phyloP scores from a whole-genome alignment of 164 flowering plant species.

The Santalum album region DNA sequence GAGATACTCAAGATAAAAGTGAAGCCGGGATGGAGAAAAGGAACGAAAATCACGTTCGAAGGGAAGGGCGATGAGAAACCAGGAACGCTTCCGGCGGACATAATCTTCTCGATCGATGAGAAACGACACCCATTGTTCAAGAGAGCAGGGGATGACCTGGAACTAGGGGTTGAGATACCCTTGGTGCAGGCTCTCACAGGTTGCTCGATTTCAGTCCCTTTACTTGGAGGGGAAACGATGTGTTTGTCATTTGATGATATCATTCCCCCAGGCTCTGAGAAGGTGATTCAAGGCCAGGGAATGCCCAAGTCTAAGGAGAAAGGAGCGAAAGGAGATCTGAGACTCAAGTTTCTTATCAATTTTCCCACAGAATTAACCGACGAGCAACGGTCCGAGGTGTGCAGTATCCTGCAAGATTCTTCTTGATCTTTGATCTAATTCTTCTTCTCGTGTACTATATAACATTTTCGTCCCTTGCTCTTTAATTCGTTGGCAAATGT shows the following conservation, averaged over 20 bases:
- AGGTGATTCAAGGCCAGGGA: conserved; percentile 18
- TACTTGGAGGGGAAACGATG: not conserved
- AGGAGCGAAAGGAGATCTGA: conserved; percentile 13
- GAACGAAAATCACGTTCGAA: not conserved
- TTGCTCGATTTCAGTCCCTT: conserved; percentile 1
- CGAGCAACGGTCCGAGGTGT: not conserved
- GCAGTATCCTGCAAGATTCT: not conserved
- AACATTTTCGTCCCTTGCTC: too few relatives aligned
- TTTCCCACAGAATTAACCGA: not conserved
- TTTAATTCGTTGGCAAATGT: too few relatives aligned
- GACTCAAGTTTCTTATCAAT: not conserved
- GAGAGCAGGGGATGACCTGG: conserved; percentile 3
- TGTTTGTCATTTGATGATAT: not conserved
- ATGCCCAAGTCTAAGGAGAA: conserved; percentile 17
- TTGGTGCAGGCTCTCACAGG: not conserved
- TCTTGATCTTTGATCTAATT: not conserved
- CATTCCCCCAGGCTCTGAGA: conserved; percentile 19
- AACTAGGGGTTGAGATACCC: not conserved
- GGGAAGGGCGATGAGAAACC: conserved; percentile 1
- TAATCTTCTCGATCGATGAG: conserved; percentile 1
- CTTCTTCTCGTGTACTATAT: too few relatives aligned
- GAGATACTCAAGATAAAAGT: not conserved
- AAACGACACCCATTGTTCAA: conserved; percentile 1
- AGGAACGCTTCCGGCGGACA: not conserved
- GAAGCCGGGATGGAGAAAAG: conserved; percentile 4